These are phyloP conservation scores for Gnetum montanum DNA, from an alignment of 75 land plant genomes.

Conservation along the genomic window DNA sequence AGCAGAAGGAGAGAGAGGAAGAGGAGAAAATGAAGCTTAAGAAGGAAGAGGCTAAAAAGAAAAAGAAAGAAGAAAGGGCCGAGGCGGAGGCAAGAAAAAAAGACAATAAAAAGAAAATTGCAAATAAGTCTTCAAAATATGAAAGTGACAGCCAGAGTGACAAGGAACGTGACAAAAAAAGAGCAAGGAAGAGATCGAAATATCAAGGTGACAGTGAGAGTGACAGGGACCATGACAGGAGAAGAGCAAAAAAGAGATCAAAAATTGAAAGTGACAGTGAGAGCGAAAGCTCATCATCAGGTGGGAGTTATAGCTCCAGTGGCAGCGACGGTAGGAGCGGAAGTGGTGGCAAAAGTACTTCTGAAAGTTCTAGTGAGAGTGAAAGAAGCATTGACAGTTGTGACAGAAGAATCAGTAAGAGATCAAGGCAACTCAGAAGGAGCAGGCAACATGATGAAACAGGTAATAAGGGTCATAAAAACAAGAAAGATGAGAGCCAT, in stretches of 20 bases:
- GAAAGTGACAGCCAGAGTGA: slow-evolving; percentile 9
- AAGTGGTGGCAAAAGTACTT: too few species aligned
- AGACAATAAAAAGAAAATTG: neutral
- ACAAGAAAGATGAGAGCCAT: too few species aligned
- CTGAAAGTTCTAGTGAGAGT: too few species aligned
- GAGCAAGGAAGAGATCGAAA: slow-evolving; percentile 6
- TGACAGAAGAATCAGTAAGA: too few species aligned
- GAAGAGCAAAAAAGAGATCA: neutral
- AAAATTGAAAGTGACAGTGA: slow-evolving; percentile 2
- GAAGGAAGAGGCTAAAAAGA: slow-evolving; percentile 6
- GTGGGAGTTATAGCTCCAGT: too few species aligned
- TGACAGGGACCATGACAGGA: slow-evolving; percentile 6
- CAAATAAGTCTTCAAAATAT: neutral
- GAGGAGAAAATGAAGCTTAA: slow-evolving; percentile 7
- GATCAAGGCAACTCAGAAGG: too few species aligned
- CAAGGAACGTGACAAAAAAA: slow-evolving; percentile 2
- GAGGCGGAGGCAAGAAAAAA: neutral
- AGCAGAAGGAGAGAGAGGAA: slow-evolving; percentile 7
- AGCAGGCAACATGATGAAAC: too few species aligned
- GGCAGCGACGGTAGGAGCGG: too few species aligned
- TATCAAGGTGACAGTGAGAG: slow-evolving; percentile 20
- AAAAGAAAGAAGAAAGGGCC: slow-evolving; percentile 4
- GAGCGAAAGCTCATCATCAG: too few species aligned
- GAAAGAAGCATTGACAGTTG: too few species aligned
- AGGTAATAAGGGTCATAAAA: too few species aligned